A percentile compares a stretch with the other conserved stretches of the same genome.
Conservation (phyloP, 768 basidiomycete species). For the Rhodotorula toruloides region DNA sequence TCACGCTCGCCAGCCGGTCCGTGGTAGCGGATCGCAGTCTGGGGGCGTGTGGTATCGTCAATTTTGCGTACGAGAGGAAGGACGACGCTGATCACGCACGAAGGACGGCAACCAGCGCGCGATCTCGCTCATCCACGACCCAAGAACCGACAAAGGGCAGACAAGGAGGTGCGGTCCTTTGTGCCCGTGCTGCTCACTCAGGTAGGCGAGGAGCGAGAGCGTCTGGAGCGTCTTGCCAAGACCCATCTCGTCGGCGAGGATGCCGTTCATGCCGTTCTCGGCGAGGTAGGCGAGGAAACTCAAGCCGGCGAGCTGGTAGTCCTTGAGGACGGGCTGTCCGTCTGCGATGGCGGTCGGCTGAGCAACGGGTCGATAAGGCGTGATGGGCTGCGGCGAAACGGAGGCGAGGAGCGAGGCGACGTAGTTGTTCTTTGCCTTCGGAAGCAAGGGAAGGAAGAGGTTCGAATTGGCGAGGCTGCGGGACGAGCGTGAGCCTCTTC, state of each 20-base stretch:
- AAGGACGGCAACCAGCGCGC: constrained; percentile 47
- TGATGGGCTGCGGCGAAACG: not conserved
- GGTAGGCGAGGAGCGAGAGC: constrained; percentile 62
- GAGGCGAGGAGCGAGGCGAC: constrained; percentile 9
- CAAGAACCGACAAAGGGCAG: constrained; percentile 65
- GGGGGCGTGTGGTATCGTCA: constrained; percentile 55
- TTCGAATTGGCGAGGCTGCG: constrained; percentile 8
- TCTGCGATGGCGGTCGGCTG: constrained; percentile 56
- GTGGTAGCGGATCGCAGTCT: constrained; percentile 58
- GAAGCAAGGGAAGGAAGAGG: constrained; percentile 11
- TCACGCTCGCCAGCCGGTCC: constrained; percentile 56
- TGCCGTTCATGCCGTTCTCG: constrained; percentile 66
- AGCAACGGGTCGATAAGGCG: constrained; percentile 48
- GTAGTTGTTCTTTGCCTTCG: not conserved
- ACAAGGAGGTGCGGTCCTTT: constrained; percentile 64
- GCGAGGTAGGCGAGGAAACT: constrained; percentile 64
- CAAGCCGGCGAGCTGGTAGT: constrained; percentile 66
- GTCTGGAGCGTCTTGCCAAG: constrained; percentile 63
- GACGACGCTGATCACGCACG: constrained; percentile 1
- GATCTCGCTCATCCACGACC: constrained; percentile 55
- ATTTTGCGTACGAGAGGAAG: not conserved
- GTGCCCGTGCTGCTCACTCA: constrained; percentile 57
- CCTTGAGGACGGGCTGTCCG: constrained; percentile 55
- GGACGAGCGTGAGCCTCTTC: not conserved
- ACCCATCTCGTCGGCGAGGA: constrained; percentile 70